phyloP scores from a whole-genome alignment of 352 stramenopile species.

The Phytopythium litorale region DNA sequence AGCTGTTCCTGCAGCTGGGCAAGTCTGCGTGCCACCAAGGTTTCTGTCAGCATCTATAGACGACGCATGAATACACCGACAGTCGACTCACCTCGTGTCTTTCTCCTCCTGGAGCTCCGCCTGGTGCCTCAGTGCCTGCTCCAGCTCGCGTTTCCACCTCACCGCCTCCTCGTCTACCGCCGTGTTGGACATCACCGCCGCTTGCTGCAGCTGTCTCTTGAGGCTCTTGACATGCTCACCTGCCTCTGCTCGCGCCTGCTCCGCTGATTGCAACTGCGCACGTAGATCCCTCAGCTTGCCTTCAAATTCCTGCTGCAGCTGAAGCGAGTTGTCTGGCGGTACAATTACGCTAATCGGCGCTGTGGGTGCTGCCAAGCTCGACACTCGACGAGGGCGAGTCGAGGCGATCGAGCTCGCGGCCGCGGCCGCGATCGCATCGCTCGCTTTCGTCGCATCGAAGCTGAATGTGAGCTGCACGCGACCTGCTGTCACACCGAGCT shows the following conservation, averaged over 20 bases:
- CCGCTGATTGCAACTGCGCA: constrained; percentile 17
- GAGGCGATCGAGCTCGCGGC: not conserved
- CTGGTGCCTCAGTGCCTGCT: constrained; percentile 48
- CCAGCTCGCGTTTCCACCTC: constrained; percentile 53
- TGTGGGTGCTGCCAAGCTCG: not conserved
- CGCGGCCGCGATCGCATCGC: not conserved
- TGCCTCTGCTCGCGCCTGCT: constrained; percentile 39
- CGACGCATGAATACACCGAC: not conserved
- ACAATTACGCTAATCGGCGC: not conserved
- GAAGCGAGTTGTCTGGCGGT: constrained; percentile 9
- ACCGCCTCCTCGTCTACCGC: constrained; percentile 25
- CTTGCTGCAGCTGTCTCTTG: constrained; percentile 40
- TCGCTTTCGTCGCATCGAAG: constrained; percentile 56
- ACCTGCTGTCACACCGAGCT: constrained; percentile 17
- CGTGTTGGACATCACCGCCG: constrained; percentile 12
- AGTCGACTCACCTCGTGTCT: constrained; percentile 20
- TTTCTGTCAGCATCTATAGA: not conserved
- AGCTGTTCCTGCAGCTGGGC: constrained; percentile 24
- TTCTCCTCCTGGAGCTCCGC: constrained; percentile 34
- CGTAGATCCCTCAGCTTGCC: constrained; percentile 21
- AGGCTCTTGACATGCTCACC: constrained; percentile 46
- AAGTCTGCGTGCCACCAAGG: constrained; percentile 13
- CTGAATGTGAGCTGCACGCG: constrained; percentile 45
- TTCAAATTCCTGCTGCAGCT: constrained; percentile 10
- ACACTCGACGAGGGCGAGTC: not conserved